A percentile compares a stretch with the other conserved stretches of the same genome.
These are phyloP conservation scores for Kluyveromyces wickerhamii DNA, from an alignment of 805 yeast genomes.

Conservation along the genomic window DNA sequence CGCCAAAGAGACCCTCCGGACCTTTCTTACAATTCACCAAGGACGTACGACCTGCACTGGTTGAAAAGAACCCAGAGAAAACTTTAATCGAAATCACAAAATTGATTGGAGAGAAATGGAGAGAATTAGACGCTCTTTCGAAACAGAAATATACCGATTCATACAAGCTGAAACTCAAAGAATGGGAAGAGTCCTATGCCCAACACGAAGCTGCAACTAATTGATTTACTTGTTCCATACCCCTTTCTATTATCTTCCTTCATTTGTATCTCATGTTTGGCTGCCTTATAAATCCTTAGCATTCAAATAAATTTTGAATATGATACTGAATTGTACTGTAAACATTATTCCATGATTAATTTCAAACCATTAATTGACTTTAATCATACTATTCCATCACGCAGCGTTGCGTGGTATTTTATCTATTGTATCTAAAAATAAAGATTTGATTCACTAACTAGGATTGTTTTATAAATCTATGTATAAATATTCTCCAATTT, in stretches of 20 bases:
- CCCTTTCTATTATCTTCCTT: neutral
- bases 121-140: constrained; percentile 21
- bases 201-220: constrained; percentile 16
- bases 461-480: too few relatives aligned
- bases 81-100: constrained; percentile 30
- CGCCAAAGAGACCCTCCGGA: constrained; percentile 34
- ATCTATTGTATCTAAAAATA: too few relatives aligned
- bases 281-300: too few relatives aligned
- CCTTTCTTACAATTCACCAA: constrained; percentile 31
- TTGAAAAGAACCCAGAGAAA: constrained; percentile 28
- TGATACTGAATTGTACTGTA: too few relatives aligned
- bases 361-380: too few relatives aligned
- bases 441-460: too few relatives aligned
- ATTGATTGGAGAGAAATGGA: constrained; percentile 29
- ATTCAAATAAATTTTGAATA: too few relatives aligned
- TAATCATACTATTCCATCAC: too few relatives aligned
- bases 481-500: too few relatives aligned
- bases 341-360: too few relatives aligned
- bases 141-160: constrained; percentile 28
- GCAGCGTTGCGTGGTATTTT: too few relatives aligned
- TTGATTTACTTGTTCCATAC: neutral
- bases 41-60: constrained; percentile 28
- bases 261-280: too few relatives aligned
- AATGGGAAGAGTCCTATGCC: constrained; percentile 33
- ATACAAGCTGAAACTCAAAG: constrained; percentile 30